phyloP scores from a whole-genome alignment of 306 rosid species.

The Begonia peltatifolia region DNA sequence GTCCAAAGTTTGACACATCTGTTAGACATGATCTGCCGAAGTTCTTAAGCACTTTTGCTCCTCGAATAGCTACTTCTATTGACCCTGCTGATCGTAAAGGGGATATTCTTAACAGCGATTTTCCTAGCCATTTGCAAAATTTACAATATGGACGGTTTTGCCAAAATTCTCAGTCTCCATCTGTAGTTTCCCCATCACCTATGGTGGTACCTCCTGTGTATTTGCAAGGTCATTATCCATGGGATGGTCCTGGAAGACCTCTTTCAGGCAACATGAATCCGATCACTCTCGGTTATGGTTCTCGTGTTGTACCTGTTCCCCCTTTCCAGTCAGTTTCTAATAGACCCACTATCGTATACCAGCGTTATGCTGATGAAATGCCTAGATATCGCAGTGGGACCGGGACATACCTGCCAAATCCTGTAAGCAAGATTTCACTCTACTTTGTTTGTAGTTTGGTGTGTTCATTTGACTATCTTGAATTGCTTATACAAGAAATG shows the following conservation, averaged over 20 bases:
- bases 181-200: slow-evolving; percentile 47
- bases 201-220: slow-evolving; percentile 59
- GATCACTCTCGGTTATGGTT: slow-evolving; percentile 49
- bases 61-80: slow-evolving; percentile 28
- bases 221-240: slow-evolving; percentile 69
- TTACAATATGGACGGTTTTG: slow-evolving; percentile 68
- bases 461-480: no score
- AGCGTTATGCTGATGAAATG: slow-evolving; percentile 59
- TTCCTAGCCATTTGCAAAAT: slow-evolving; percentile 71
- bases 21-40: slow-evolving; percentile 45
- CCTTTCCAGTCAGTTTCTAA: slow-evolving; percentile 59
- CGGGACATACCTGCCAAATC: slow-evolving; percentile 90
- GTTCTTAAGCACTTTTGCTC: slow-evolving; percentile 34
- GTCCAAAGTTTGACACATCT: slow-evolving; percentile 44
- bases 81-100: slow-evolving; percentile 38
- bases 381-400: slow-evolving; percentile 91
- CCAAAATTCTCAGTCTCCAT: slow-evolving; percentile 35
- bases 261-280: slow-evolving; percentile 44
- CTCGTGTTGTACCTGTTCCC: slow-evolving; percentile 56
- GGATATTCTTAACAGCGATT: slow-evolving; percentile 84
- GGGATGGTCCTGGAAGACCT: slow-evolving; percentile 98
- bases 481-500: no score
- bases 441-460: no score
- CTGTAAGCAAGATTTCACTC: slow-evolving; percentile 37
- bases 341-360: slow-evolving; percentile 63